Conservation (phyloP, 2,329 filamentous ascomycete species). For the Sporothrix luriei region DNA sequence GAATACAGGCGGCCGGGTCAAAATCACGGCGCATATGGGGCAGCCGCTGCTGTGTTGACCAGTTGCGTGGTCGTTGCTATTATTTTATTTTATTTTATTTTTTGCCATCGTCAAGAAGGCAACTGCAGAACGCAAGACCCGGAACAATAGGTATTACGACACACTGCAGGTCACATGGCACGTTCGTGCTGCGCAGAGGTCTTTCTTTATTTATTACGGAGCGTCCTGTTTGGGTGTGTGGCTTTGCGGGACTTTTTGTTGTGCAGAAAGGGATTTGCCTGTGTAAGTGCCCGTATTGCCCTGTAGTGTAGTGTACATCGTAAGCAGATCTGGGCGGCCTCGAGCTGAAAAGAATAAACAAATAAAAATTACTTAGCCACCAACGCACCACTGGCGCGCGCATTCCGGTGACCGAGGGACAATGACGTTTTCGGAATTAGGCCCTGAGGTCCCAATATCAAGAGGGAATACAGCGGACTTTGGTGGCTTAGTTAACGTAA, state of each 20-base stretch:
- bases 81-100: too few species aligned
- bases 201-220: neutral
- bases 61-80: neutral
- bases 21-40: neutral
- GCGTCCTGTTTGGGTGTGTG: too few species aligned
- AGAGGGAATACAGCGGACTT: neutral
- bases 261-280: neutral
- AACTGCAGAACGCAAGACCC: too few species aligned
- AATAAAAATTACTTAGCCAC: neutral
- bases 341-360: neutral
- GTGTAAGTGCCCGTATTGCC: neutral
- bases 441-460: neutral
- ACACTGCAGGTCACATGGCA: too few species aligned
- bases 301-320: neutral
- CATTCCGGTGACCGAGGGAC: conserved; percentile 17
- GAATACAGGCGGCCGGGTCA: neutral
- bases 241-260: neutral
- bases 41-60: neutral
- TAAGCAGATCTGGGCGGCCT: neutral
- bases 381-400: neutral
- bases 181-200: neutral
- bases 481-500: neutral
- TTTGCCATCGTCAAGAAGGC: too few species aligned
- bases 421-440: neutral
- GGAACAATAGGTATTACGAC: too few species aligned